These are phyloP conservation scores for Lipomyces yamadae DNA, from an alignment of 805 yeast genomes.

Conservation along the genomic window DNA sequence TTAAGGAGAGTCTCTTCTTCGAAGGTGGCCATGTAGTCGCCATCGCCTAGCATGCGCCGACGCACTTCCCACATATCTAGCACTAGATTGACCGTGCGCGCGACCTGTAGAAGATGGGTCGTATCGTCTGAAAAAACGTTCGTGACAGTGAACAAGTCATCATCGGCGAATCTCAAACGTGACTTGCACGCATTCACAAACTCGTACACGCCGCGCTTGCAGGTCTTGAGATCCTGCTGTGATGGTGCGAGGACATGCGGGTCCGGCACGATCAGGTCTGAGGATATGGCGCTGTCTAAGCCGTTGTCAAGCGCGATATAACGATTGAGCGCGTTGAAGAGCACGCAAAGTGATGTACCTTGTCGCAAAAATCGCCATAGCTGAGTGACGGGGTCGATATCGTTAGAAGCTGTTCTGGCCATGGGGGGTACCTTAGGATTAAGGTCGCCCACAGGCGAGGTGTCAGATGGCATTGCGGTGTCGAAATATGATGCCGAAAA, in stretches of 20 bases:
- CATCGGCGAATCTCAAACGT: slow-evolving; percentile 69
- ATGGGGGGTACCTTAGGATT: slow-evolving; percentile 53
- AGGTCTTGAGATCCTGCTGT: slow-evolving; percentile 77
- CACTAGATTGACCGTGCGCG: slow-evolving; percentile 71
- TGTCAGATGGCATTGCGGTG: slow-evolving; percentile 66
- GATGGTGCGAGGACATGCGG: slow-evolving; percentile 55
- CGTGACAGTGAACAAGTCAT: slow-evolving; percentile 84
- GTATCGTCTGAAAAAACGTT: slow-evolving; percentile 86
- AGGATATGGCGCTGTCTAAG: slow-evolving; percentile 7
- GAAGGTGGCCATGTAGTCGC: background rate
- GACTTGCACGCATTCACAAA: slow-evolving; percentile 85
- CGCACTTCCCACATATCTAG: slow-evolving; percentile 51
- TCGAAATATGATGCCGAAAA: slow-evolving; percentile 51
- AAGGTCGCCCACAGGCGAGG: slow-evolving; percentile 59
- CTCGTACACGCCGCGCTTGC: slow-evolving; percentile 88
- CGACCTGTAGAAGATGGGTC: slow-evolving; percentile 72
- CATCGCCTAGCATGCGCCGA: slow-evolving; percentile 7
- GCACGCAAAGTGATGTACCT: slow-evolving; percentile 87
- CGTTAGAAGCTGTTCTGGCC: slow-evolving; percentile 41
- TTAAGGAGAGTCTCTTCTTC: background rate
- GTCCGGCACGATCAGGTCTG: slow-evolving; percentile 20
- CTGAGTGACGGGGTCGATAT: slow-evolving; percentile 90
- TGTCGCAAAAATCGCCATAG: slow-evolving; percentile 86
- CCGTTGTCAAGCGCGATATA: slow-evolving; percentile 50
- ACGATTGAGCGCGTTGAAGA: slow-evolving; percentile 66